These are phyloP conservation scores for Candida smagusa DNA, from an alignment of 1,139 yeast species.

Conservation along the genomic window DNA sequence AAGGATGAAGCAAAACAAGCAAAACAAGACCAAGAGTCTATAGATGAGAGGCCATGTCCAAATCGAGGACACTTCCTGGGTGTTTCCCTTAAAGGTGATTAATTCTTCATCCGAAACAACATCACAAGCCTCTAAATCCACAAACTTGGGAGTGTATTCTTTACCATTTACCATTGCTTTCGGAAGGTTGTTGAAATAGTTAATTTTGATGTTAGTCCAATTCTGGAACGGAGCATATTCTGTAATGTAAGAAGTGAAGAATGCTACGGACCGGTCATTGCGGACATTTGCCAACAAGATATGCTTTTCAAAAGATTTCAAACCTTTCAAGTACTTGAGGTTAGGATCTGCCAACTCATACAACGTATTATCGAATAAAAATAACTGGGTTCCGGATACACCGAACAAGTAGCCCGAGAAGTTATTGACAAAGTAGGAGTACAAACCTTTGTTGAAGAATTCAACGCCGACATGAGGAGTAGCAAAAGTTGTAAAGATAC, in stretches of 20 bases:
- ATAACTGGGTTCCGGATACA: conserved; percentile 70
- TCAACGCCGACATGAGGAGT: conserved; percentile 85
- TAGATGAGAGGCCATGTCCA: conserved; percentile 28
- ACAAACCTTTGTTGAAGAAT: conserved; percentile 39
- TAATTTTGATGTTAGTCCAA: conserved; percentile 37
- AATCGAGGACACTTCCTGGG: conserved; percentile 40
- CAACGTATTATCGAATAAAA: conserved; percentile 46
- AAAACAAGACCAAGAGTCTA: conserved; percentile 28
- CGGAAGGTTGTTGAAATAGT: conserved; percentile 38
- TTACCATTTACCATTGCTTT: conserved; percentile 29
- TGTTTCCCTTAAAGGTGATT: conserved; percentile 21
- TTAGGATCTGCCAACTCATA: conserved; percentile 56
- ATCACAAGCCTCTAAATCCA: conserved; percentile 44
- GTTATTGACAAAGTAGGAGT: conserved; percentile 48
- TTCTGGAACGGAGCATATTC: conserved; percentile 48
- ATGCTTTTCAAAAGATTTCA: conserved; percentile 54
- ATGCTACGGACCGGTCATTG: conserved; percentile 65
- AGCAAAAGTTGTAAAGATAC: conserved; percentile 76
- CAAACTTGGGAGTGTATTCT: conserved; percentile 48
- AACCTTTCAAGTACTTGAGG: conserved; percentile 50
- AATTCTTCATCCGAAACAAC: conserved; percentile 14
- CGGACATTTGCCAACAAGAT: conserved; percentile 68
- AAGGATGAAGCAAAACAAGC: conserved; percentile 21
- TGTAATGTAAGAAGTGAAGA: conserved; percentile 52
- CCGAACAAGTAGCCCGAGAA: conserved; percentile 69